Evolutionary conservation across 2,329 filamentous ascomycete species (phyloP), one percentile per base, ranked within the genome.

Genomic region (Penicillium sp.): DNA sequence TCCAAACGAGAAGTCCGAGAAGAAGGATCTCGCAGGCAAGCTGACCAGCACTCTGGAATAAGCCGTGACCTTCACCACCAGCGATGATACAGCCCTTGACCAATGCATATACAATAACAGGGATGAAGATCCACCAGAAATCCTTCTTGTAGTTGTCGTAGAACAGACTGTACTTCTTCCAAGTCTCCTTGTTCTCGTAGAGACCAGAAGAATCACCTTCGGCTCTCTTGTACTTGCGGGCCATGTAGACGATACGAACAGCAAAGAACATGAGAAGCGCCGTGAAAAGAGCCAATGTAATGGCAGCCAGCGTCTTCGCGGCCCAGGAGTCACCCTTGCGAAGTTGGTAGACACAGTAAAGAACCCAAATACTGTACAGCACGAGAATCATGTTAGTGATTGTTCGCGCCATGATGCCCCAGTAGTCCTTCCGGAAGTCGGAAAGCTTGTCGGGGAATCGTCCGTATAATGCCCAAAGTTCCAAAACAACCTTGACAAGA

Each of bases 41-140:
- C 73, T 96, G 90, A 3, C 87, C 88, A 55, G 87, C 81, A 9
- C 88, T 88, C 77, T 99, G 94, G 5, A 83, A 76, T 72, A 96
- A 83, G 45, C 92, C 94, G 68, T 96, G 86, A 11, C 92, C 92
- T 67, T 97, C 88, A 41, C 85, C 90, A 29, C 85, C 89, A 13
- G 93, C 93, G 61, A 97, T 87, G 54, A 93, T 85, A 57, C 86
- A 88, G 50, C 93, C 92, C 77, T 94, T 94, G 69, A 86, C 87
- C 68, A 97, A 92, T 79, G 92, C 89, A 79, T 97, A 97, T 59
- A 92, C 57, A 67, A 97, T 96, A 57, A 83, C 80, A 0, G 94
- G 94, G 13, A 97, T 82, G 70, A 99, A 97, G 22, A 97, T 76
- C 93, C 93, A 97, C 94, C 94, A 99, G 79, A 93, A 96, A 64